Evolutionary conservation across 1,139 yeast genomes (phyloP).

Genomic region (Geotrichum klebahnii): DNA sequence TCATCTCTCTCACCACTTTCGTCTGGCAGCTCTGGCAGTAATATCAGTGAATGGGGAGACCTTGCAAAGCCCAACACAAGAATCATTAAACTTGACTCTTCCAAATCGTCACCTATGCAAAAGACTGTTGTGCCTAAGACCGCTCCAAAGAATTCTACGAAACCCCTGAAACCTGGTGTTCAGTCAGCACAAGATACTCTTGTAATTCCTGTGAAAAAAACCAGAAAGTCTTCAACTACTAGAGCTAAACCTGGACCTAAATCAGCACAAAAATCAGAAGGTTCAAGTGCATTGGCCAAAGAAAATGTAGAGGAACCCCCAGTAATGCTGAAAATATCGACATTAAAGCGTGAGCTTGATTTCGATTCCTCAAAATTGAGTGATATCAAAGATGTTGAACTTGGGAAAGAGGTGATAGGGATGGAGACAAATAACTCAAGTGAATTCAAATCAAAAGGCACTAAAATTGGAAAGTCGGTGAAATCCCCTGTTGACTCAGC

Average conservation of each 20-base stretch:
- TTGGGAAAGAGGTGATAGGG: no score
- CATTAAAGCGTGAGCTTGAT: neutral
- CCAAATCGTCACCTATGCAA: no score
- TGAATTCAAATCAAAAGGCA: constrained; percentile 15
- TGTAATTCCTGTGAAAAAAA: neutral
- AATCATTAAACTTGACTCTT: no score
- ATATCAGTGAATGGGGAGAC: neutral
- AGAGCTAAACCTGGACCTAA: neutral
- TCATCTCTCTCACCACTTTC: constrained; percentile 7
- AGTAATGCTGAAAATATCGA: neutral
- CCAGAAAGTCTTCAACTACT: neutral
- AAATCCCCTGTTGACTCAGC: no score
- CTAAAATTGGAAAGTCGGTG: no score
- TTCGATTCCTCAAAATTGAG: no score
- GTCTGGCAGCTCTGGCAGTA: neutral
- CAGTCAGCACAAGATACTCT: no score
- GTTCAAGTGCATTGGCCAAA: neutral
- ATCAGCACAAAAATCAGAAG: no score
- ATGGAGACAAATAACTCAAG: constrained; percentile 1
- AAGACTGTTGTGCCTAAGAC: neutral
- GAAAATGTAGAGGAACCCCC: neutral
- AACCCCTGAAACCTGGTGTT: no score
- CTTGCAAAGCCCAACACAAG: no score
- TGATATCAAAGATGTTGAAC: no score
- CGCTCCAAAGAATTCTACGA: neutral